Conservation (phyloP, 2,329 filamentous ascomycete species). For the Colletotrichum echinochloae region DNA sequence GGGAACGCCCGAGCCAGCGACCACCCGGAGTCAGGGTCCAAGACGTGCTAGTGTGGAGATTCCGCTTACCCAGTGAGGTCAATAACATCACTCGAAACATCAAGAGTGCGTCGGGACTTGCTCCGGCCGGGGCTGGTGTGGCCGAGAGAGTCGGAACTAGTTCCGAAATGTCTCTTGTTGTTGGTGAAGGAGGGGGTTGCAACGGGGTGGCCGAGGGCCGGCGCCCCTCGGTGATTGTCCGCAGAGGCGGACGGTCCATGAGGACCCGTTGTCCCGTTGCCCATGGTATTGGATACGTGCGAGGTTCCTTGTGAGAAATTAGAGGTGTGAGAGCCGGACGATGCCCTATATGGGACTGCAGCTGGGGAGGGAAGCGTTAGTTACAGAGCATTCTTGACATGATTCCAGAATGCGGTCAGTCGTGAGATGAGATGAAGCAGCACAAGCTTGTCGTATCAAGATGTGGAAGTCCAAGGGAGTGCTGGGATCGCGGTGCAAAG, state of each 20-base stretch:
- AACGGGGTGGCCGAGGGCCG: background rate
- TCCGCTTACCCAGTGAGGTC: slow-evolving; percentile 57
- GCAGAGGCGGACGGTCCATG: background rate
- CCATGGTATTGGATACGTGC: background rate
- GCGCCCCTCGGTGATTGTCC: background rate
- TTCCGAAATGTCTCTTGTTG: slow-evolving; percentile 32
- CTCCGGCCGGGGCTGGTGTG: slow-evolving; percentile 17
- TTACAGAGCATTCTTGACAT: background rate
- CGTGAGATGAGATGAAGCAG: background rate
- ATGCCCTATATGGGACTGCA: slow-evolving; percentile 14
- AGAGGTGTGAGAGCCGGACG: background rate
- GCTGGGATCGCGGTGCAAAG: background rate
- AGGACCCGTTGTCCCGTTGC: background rate
- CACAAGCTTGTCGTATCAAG: background rate
- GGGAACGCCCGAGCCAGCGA: background rate
- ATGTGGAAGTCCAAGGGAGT: background rate
- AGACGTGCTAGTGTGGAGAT: slow-evolving; percentile 34
- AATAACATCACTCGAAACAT: slow-evolving; percentile 47
- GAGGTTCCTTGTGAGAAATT: background rate
- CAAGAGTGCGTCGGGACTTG: slow-evolving; percentile 36
- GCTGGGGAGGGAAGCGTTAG: background rate
- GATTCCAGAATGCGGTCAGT: background rate
- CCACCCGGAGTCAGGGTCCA: too few relatives aligned
- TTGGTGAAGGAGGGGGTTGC: slow-evolving; percentile 10
- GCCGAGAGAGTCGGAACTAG: slow-evolving; percentile 14